These are phyloP conservation scores for Arctium minus DNA, from an alignment of 129 eudicot species.

Conservation along the genomic window DNA sequence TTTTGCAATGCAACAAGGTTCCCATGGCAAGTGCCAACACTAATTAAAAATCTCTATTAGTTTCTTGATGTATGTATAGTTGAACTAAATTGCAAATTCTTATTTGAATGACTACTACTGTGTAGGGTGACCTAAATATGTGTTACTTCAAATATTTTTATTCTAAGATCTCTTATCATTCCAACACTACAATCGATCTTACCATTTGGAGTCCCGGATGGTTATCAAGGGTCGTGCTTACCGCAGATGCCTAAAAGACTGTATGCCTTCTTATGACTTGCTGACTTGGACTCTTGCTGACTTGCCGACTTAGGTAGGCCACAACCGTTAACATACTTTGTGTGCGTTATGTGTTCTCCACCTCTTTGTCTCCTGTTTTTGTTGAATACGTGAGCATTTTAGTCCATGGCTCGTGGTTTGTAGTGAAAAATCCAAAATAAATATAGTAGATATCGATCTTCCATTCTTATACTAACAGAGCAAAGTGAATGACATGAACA, in stretches of 20 bases:
- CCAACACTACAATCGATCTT: constrained; percentile 78
- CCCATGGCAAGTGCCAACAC: neutral
- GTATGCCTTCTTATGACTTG: constrained; percentile 38
- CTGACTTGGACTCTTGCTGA: constrained; percentile 58
- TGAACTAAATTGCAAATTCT: neutral
- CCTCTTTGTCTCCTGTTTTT: too few relatives aligned
- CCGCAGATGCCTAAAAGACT: constrained; percentile 49
- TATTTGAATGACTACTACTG: neutral
- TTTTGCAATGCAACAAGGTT: neutral
- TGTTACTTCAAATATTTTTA: constrained; percentile 60
- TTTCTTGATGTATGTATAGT: neutral
- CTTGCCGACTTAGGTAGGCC: too few relatives aligned
- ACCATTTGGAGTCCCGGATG: constrained; percentile 55
- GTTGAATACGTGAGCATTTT: too few relatives aligned
- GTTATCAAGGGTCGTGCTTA: constrained; percentile 45
- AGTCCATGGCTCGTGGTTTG: too few relatives aligned
- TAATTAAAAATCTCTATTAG: neutral
- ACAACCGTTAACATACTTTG: too few relatives aligned
- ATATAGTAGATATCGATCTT: too few relatives aligned
- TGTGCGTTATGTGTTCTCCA: too few relatives aligned
- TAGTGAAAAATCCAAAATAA: too few relatives aligned
- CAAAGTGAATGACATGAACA: too few relatives aligned
- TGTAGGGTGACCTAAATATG: constrained; percentile 7
- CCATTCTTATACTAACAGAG: too few relatives aligned
- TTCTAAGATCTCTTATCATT: constrained; percentile 57